Evolutionary conservation across 1,284 basidiomycete species (phyloP), one percentile per base, ranked within the genome.

Genomic region (Amylostereum chailletii): DNA sequence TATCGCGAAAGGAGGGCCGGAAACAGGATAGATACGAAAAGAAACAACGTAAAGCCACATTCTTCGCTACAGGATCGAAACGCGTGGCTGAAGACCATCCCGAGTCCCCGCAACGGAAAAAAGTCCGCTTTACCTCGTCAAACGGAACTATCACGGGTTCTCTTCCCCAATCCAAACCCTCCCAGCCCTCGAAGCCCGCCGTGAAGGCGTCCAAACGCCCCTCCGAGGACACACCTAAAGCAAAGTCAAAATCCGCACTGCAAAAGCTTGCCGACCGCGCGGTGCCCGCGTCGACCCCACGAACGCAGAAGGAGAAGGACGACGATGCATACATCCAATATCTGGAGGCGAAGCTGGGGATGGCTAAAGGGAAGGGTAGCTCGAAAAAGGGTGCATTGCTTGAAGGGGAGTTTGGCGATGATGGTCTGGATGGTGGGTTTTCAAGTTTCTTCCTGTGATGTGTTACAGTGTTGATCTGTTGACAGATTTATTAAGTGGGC

Each of bases 301-400:
- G 63, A 40, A 67, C 61, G 9, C 71, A 64, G 51, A 60, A 68
- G 49, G 76, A 83, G 53, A 70, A 76, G 41, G 72, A 81, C 32
- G 90, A 92, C 56, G 88, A 90, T 58, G 72, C 72, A 1, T 87
- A 90, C 60, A 93, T 92, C 45, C 74, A 78, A 1, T 82, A 86
- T 70, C 69, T 93, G 8, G 90, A 93, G 64, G 71, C 74, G 8
- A 81, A 81, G 63, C 71, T 93, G 11, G 78, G 82, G 26, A 75
- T 79, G 55, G 60, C 68, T 34, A 72, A 71, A 53, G 63, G 57
- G n/a, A 71, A 63, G 62, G 69, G 54, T 67, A 65, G 40, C 54
- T 57, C 11, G 59, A 66, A 60, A 19, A 58, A 65, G 43, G 66
- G 68, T 31, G 19, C 19, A 19, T 19, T 19, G 19, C 19, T 19